Percentiles rank a stretch among this genome's conserved stretches.
phyloP scores from a whole-genome alignment of 2,329 filamentous ascomycete species.

The Pseudofabraea citricarpa region DNA sequence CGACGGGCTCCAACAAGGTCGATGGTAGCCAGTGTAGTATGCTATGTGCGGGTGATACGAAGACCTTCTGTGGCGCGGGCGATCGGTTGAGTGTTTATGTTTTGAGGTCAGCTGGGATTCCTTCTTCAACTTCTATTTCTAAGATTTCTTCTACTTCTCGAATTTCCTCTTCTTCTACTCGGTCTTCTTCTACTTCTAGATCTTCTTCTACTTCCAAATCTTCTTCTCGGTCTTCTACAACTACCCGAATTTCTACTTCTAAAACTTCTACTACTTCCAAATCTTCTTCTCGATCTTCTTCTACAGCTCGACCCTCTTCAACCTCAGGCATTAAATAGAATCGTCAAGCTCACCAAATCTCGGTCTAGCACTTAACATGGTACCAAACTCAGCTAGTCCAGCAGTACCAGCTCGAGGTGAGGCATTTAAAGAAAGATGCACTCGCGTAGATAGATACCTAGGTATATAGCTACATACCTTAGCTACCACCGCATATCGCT shows the following conservation, averaged over 20 bases:
- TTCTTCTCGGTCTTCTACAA: neutral
- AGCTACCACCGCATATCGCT: too few relatives aligned
- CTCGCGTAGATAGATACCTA: too few relatives aligned
- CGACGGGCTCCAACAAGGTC: neutral
- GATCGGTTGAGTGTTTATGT: slow-evolving; percentile 2
- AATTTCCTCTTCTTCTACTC: neutral
- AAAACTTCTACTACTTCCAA: neutral
- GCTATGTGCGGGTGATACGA: slow-evolving; percentile 1
- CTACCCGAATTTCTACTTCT: neutral
- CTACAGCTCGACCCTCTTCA: neutral
- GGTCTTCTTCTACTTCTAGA: neutral
- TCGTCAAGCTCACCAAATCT: too few relatives aligned
- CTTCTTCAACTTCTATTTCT: neutral
- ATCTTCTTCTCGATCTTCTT: neutral
- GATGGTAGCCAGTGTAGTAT: slow-evolving; percentile 1
- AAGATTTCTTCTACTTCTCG: neutral
- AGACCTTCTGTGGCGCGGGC: slow-evolving; percentile 8
- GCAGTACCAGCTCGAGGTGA: too few relatives aligned
- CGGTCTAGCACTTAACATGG: too few relatives aligned
- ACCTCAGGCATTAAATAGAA: too few relatives aligned
- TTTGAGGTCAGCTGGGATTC: neutral
- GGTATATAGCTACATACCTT: too few relatives aligned
- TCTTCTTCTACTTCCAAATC: neutral
- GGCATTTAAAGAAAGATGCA: too few relatives aligned
- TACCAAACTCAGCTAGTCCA: too few relatives aligned